Conservation (phyloP, 2,329 filamentous ascomycete species). For the Nectriaceae sp. region DNA sequence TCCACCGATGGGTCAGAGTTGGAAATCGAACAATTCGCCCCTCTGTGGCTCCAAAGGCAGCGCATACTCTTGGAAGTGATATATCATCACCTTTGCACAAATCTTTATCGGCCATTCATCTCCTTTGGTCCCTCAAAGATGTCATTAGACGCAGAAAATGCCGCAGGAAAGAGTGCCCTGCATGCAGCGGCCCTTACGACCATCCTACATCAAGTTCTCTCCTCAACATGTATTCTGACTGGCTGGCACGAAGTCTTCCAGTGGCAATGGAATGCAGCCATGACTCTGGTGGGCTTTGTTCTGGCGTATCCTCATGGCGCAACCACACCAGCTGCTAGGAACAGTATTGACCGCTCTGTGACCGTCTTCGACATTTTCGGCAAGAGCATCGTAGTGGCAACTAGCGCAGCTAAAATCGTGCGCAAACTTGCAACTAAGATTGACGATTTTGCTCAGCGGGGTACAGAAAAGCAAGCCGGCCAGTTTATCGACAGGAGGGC, state of each 20-base stretch:
- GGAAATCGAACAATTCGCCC: slow-evolving; percentile 31
- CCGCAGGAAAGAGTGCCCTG: slow-evolving; percentile 18
- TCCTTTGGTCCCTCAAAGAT: slow-evolving; percentile 27
- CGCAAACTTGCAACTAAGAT: not conserved
- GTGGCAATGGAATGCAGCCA: slow-evolving; percentile 31
- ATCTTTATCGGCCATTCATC: slow-evolving; percentile 43
- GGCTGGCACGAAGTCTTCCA: slow-evolving; percentile 31
- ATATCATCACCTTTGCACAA: slow-evolving; percentile 41
- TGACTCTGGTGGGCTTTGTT: slow-evolving; percentile 36
- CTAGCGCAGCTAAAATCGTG: slow-evolving; percentile 34
- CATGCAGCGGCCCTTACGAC: slow-evolving; percentile 26
- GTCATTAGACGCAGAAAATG: slow-evolving; percentile 17
- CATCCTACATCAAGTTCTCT: slow-evolving; percentile 24
- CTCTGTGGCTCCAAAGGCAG: slow-evolving; percentile 41
- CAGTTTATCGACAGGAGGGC: not conserved
- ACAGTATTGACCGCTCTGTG: slow-evolving; percentile 40
- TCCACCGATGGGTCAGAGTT: slow-evolving; percentile 35
- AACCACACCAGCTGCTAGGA: slow-evolving; percentile 19
- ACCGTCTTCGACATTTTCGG: slow-evolving; percentile 36
- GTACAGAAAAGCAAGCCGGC: not conserved
- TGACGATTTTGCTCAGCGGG: not conserved
- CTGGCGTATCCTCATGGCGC: slow-evolving; percentile 31
- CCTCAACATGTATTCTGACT: slow-evolving; percentile 22
- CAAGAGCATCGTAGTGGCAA: slow-evolving; percentile 42
- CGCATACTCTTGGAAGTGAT: slow-evolving; percentile 43